Evolutionary conservation across 345 rosid species (phyloP), one percentile per base, ranked within the genome.

Genomic region (Gossypium ekmanianum): DNA sequence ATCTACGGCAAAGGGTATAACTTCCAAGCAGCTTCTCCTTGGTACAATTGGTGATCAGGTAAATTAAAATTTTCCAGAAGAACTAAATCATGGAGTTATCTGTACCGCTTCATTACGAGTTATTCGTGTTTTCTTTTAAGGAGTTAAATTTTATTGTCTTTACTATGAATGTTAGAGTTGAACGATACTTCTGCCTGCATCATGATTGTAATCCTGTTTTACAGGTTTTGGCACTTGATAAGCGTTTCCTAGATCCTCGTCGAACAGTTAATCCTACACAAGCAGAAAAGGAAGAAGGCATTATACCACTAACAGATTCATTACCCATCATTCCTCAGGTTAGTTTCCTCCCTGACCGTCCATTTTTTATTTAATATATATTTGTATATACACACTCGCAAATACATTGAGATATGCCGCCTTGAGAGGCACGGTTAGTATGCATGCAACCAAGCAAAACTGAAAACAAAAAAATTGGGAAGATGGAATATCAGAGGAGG

Each of bases 271-370:
- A 93, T 82, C 99, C 99, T n/a, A 85, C 97, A 16, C 97, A 89
- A 87, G 94, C 94, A 24, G 99, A 95, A 87, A 91, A 79, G 80
- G 99, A 95, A 87, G 98, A 95, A 86, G 99, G 98, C 81, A 83
- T 91, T 61, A 83, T 95, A 74, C 97, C 99, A 24, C 93, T 95
- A 54, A 89, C 94, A 0, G 98, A 95, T 88, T 83, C 94, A 17
- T 78, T 95, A 85, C 98, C 98, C 68, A 89, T 95, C 72, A 87
- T 88, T 80, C 94, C 97, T 83, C 97, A 95, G 97, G 99, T 91
- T 81, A 72, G 81, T 75, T 74, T 41, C 54, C 73, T n/a, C 44
- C 14, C 57, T 14, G 12, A 8, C 17, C 20, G 3, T 52, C 58
- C 50, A 22, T 22, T 47, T 48, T 26, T 17, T 68, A 45, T 50